Conservation (phyloP, 164 flowering plant species). For the Brasenia schreberi region DNA sequence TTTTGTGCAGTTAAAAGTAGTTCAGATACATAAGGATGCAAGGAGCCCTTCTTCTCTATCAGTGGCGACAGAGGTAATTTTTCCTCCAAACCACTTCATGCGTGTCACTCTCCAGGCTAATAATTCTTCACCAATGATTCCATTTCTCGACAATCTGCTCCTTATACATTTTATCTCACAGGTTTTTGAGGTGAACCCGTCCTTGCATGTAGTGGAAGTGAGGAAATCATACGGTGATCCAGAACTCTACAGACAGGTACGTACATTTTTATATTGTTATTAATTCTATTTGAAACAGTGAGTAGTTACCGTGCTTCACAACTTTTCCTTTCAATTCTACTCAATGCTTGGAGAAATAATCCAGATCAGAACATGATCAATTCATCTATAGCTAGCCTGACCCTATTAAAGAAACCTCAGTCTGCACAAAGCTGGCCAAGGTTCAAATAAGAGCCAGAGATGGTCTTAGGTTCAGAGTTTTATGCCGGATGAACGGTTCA, state of each 20-base stretch:
- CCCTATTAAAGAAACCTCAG: neutral
- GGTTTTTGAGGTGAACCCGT: conserved; percentile 81
- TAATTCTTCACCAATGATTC: neutral
- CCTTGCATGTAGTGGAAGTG: conserved; percentile 78
- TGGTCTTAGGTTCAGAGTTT: too few relatives aligned
- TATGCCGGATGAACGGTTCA: too few relatives aligned
- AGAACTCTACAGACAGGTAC: conserved; percentile 68
- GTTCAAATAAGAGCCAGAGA: too few relatives aligned
- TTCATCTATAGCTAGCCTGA: neutral
- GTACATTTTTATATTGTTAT: too few relatives aligned
- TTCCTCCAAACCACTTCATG: too few relatives aligned
- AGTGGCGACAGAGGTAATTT: conserved; percentile 53
- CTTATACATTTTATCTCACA: conserved; percentile 11
- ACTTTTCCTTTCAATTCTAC: neutral
- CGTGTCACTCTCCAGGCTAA: neutral
- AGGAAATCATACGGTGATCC: conserved; percentile 79
- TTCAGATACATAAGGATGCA: conserved; percentile 33
- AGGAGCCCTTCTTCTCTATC: conserved; percentile 41
- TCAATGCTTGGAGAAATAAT: neutral
- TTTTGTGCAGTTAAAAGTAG: conserved; percentile 45
- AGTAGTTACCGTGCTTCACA: neutral
- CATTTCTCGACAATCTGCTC: neutral
- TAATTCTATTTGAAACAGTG: too few relatives aligned
- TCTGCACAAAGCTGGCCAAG: too few relatives aligned
- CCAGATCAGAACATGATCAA: neutral